Base-by-base conservation (phyloP, 2,329 filamentous ascomycete genomes). In the Volutella citrinella region DNA sequence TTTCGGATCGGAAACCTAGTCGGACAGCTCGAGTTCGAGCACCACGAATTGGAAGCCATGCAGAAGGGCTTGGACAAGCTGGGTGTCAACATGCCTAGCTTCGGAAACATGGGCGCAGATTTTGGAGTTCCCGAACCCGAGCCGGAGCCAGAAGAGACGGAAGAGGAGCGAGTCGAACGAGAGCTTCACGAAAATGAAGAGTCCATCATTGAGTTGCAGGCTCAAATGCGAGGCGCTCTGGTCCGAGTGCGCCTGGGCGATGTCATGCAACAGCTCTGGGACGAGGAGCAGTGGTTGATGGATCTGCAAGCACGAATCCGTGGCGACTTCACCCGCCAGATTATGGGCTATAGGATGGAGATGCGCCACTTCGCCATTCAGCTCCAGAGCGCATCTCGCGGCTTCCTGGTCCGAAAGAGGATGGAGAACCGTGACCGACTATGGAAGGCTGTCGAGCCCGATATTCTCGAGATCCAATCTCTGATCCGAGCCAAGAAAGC, bases 1-100 rank as follows among this genome's bases (percentile, higher is more conserved):
- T 97, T 98, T 61, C 82, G 90, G 8, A 98, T 98, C 54, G 93
- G 91, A 12, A 98, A 98, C 54, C 72, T 98, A 26, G 88, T 98
- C 36, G 93, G 93, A 20, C 91, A 98, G 57, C 77, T 98, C 5
- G 87, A 97, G 58, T 98, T 98, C 54, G 93, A 96, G 55, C 88
- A 97, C 54, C 91, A 97, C 66, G 94, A 98, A 57, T 74, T 98
- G 18, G 93, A 98, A 63, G 88, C 89, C 42, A 95, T 90, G 65
- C 93, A 98, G 56, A 96, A 95, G 57, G 93, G 93, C 28, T 78
- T 98, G 27, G 93, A 98, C 68, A 95, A 93, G 63, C 82, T 95
- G 44, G 94, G 94, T 34, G 78, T 91, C 45, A 94, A 79, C 55
- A 96, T 98, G 89, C 93, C 93, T 23, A 95, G 88, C 67, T 98